Percentiles rank a stretch among this genome's conserved stretches.
Conservation (phyloP, 306 rosid species). For the Dalbergia oliveri region DNA sequence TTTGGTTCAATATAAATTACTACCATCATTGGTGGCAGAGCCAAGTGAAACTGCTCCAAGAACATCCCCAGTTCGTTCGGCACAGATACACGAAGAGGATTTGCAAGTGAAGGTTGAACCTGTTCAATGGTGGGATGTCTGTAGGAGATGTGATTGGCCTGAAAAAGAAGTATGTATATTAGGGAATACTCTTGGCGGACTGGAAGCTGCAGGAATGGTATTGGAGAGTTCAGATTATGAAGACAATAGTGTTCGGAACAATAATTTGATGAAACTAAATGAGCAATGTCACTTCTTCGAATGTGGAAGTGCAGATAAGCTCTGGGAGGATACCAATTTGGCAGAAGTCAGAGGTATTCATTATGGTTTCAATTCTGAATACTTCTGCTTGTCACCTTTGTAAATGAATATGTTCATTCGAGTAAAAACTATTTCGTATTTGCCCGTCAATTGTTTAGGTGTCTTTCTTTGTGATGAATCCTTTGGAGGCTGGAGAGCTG, state of each 20-base stretch:
- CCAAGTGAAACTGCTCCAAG: constrained; percentile 66
- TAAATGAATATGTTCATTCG: constrained; percentile 44
- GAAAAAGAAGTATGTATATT: constrained; percentile 76
- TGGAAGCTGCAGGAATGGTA: constrained; percentile 54
- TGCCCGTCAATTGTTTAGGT: constrained; percentile 58
- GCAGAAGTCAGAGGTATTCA: constrained; percentile 83
- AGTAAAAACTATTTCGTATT: constrained; percentile 12
- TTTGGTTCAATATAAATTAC: constrained; percentile 78
- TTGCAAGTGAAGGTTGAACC: constrained; percentile 91
- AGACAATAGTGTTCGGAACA: constrained; percentile 56
- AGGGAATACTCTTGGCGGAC: constrained; percentile 58
- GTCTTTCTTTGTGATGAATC: constrained; percentile 71
- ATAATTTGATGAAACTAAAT: constrained; percentile 53
- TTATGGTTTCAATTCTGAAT: constrained; percentile 39
- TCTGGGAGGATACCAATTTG: constrained; percentile 91
- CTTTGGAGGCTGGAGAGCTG: constrained; percentile 57
- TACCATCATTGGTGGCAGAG: constrained; percentile 75
- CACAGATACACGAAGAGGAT: constrained; percentile 84
- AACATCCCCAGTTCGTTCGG: constrained; percentile 58
- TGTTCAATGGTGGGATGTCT: constrained; percentile 96
- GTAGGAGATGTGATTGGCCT: constrained; percentile 90
- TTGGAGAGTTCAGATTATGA: constrained; percentile 63
- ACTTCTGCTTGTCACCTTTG: constrained; percentile 31
- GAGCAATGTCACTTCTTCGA: constrained; percentile 78
- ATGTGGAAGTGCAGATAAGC: constrained; percentile 87